phyloP scores from a whole-genome alignment of 2,329 filamentous ascomycete species.

The Epichloe aotearoae region DNA sequence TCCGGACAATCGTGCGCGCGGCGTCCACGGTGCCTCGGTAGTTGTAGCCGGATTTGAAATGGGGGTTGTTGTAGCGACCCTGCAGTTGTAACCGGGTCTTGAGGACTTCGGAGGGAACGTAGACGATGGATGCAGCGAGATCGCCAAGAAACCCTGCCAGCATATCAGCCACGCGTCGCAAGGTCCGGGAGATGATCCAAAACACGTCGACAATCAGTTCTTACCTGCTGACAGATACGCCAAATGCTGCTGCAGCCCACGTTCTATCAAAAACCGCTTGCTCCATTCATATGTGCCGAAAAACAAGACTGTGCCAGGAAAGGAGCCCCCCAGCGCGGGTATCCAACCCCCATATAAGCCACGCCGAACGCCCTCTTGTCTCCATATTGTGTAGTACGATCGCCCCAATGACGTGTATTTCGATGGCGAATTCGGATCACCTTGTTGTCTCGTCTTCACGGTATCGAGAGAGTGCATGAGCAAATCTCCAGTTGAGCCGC shows the following conservation, averaged over 20 bases:
- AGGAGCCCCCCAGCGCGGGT: slow-evolving; percentile 87
- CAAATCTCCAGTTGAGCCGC: slow-evolving; percentile 89
- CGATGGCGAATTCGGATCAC: slow-evolving; percentile 82
- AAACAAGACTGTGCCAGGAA: slow-evolving; percentile 86
- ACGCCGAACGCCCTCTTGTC: slow-evolving; percentile 75
- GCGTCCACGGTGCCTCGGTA: slow-evolving; percentile 80
- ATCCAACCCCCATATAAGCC: slow-evolving; percentile 90
- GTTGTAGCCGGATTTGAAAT: slow-evolving; percentile 90
- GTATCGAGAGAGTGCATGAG: slow-evolving; percentile 98
- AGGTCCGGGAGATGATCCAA: background rate
- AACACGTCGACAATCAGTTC: slow-evolving; percentile 6
- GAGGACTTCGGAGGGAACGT: slow-evolving; percentile 93
- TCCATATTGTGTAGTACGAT: slow-evolving; percentile 84
- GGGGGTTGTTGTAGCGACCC: slow-evolving; percentile 88
- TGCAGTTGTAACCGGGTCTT: slow-evolving; percentile 96
- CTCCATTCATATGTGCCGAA: slow-evolving; percentile 95
- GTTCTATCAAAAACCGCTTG: slow-evolving; percentile 79
- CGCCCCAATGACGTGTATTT: slow-evolving; percentile 85
- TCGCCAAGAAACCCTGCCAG: slow-evolving; percentile 75
- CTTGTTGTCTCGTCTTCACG: slow-evolving; percentile 95
- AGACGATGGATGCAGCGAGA: slow-evolving; percentile 79
- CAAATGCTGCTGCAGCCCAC: slow-evolving; percentile 66
- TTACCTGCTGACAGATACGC: slow-evolving; percentile 76
- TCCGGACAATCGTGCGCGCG: slow-evolving; percentile 66
- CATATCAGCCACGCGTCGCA: background rate